A percentile compares a stretch with the other conserved stretches of the same genome.
phyloP scores from a whole-genome alignment of 176 grass and related monocot genomes.

The Eragrostis curvula region DNA sequence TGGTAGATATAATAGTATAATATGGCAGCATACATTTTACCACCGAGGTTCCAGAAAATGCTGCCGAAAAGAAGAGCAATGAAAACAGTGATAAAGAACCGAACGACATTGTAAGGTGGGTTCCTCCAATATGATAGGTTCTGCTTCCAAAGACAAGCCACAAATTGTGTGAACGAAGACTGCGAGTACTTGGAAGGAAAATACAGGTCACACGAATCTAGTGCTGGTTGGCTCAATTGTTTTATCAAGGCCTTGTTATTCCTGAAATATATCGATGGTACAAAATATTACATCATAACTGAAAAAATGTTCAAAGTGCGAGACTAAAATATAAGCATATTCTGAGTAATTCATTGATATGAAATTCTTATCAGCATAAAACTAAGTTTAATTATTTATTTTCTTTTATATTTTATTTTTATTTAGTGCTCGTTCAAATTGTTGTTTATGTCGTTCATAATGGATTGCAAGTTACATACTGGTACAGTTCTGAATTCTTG shows the following conservation, averaged over 20 bases:
- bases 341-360: too few relatives aligned
- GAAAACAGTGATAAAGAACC: slow-evolving; percentile 65
- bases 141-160: slow-evolving; percentile 87
- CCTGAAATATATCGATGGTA: slow-evolving; percentile 43
- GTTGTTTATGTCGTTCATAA: neutral
- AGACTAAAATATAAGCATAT: too few relatives aligned
- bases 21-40: slow-evolving; percentile 62
- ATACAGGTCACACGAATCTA: slow-evolving; percentile 65
- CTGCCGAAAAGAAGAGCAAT: slow-evolving; percentile 72
- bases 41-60: slow-evolving; percentile 85
- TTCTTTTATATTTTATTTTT: too few relatives aligned
- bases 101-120: slow-evolving; percentile 74
- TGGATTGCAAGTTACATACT: slow-evolving; percentile 52
- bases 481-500: slow-evolving; percentile 80
- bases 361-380: too few relatives aligned
- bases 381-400: too few relatives aligned
- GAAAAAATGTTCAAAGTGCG: too few relatives aligned
- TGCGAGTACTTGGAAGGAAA: slow-evolving; percentile 68
- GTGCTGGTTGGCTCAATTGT: slow-evolving; percentile 59
- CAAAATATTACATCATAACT: too few relatives aligned
- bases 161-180: slow-evolving; percentile 60
- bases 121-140: slow-evolving; percentile 92
- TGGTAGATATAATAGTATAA: slow-evolving; percentile 16
- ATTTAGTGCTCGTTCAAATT: too few relatives aligned
- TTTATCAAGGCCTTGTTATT: slow-evolving; percentile 73